Conservation (phyloP, 805 yeast species). For the Helenozyma rhizophorensis region DNA sequence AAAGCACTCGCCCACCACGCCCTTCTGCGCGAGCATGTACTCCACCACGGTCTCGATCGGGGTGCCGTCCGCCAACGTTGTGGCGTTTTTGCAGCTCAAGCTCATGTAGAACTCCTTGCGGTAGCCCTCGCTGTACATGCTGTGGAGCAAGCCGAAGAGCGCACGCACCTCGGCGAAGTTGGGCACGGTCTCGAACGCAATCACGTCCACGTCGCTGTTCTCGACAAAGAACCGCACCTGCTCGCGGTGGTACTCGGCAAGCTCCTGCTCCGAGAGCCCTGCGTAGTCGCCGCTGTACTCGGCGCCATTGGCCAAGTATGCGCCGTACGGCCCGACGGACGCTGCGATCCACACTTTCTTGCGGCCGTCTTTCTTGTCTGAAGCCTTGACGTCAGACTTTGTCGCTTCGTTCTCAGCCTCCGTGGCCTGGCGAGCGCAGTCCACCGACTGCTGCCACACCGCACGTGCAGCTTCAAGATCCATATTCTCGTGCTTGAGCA, state of each 20-base stretch:
- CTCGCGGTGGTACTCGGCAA: conserved; percentile 49
- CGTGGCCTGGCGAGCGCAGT: conserved; percentile 12
- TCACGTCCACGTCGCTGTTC: conserved; percentile 45
- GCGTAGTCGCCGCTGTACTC: conserved; percentile 73
- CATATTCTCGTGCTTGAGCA: conserved; percentile 11
- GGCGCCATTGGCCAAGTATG: conserved; percentile 59
- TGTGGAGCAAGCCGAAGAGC: conserved; percentile 38
- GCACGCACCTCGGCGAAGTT: conserved; percentile 51
- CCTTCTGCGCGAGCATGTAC: conserved; percentile 25
- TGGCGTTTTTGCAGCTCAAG: conserved; percentile 24
- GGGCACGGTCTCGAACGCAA: conserved; percentile 75
- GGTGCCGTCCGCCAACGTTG: conserved; percentile 30
- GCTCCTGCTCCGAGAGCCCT: conserved; percentile 28
- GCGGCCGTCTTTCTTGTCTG: background rate
- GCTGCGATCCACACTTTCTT: conserved; percentile 43
- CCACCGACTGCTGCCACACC: conserved; percentile 14
- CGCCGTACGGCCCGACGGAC: conserved; percentile 76
- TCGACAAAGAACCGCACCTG: conserved; percentile 37
- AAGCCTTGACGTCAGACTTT: background rate
- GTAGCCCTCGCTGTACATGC: conserved; percentile 14
- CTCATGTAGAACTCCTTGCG: conserved; percentile 44
- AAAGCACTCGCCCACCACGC: conserved; percentile 20
- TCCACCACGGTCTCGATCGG: conserved; percentile 18
- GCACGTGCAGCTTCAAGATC: conserved; percentile 5
- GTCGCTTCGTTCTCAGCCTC: too few relatives aligned